Percentiles rank a stretch among this genome's conserved stretches.
phyloP scores from a whole-genome alignment of 139 green algal species.

The Volvox reticuliferus region DNA sequence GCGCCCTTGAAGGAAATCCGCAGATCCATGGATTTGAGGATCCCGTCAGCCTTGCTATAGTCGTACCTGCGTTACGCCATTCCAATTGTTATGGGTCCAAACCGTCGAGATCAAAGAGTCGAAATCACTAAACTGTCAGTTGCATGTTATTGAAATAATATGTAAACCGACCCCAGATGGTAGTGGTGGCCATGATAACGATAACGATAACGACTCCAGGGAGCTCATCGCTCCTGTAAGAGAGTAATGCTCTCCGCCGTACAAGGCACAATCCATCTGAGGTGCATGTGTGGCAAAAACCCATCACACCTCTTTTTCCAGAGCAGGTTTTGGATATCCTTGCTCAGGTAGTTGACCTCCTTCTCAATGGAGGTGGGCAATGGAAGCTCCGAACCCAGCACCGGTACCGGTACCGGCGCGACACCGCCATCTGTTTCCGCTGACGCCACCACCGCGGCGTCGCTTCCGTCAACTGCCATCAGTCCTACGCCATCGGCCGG shows the following conservation, averaged over 20 bases:
- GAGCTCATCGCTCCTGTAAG: no score
- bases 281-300: not conserved
- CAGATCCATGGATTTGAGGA: slow-evolving; percentile 72
- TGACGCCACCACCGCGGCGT: slow-evolving; percentile 7
- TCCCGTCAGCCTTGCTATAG: slow-evolving; percentile 73
- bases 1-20: slow-evolving; percentile 48
- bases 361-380: slow-evolving; percentile 16
- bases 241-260: no score
- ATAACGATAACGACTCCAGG: no score
- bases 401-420: no score
- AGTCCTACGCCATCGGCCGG: not conserved
- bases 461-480: slow-evolving; percentile 2
- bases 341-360: slow-evolving; percentile 39
- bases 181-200: no score
- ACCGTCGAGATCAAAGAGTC: no score
- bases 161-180: no score
- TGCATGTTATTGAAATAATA: no score
- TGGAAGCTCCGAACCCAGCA: not conserved
- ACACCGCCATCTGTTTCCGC: slow-evolving; percentile 2
- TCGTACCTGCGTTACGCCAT: slow-evolving; percentile 62
- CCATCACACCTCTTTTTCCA: slow-evolving; percentile 55
- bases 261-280: no score
- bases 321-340: slow-evolving; percentile 57
- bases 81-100: no score
- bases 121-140: no score